Evolutionary conservation across 2,329 filamentous ascomycete species (phyloP).

Genomic region (Amesomyces nigricolor): DNA sequence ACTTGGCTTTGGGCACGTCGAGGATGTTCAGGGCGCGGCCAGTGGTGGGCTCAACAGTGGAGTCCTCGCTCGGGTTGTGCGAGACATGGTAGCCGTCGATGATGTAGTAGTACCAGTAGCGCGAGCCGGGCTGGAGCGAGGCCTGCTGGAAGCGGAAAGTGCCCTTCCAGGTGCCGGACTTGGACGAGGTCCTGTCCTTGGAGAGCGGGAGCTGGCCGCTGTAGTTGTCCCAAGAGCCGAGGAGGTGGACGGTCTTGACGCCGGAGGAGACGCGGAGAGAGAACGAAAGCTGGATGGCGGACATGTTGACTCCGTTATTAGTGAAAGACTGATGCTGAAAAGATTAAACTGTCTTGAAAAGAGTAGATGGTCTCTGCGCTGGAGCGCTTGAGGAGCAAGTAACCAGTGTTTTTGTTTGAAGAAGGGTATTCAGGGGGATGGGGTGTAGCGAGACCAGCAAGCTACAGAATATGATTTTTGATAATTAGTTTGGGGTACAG

Average conservation of each 20-base stretch:
- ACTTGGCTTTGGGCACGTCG: slow-evolving; percentile 67
- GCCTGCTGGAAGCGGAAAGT: slow-evolving; percentile 91
- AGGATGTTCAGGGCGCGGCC: slow-evolving; percentile 97
- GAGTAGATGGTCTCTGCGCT: slow-evolving; percentile 33
- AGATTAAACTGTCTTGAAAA: slow-evolving; percentile 31
- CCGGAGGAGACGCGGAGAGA: slow-evolving; percentile 91
- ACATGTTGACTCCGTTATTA: slow-evolving; percentile 57
- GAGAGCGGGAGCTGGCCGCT: slow-evolving; percentile 87
- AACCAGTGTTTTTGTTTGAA: slow-evolving; percentile 45
- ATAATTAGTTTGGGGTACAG: slow-evolving; percentile 32
- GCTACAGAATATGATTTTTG: slow-evolving; percentile 33
- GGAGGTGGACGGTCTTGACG: slow-evolving; percentile 94
- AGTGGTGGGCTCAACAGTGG: slow-evolving; percentile 90
- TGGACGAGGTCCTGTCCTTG: slow-evolving; percentile 75
- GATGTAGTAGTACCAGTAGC: slow-evolving; percentile 99
- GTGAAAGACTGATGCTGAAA: slow-evolving; percentile 24
- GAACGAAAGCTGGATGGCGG: slow-evolving; percentile 90
- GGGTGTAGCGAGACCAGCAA: slow-evolving; percentile 41
- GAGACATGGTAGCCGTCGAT: slow-evolving; percentile 98
- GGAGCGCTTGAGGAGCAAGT: slow-evolving; percentile 47
- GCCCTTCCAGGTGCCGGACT: slow-evolving; percentile 89
- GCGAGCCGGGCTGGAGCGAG: slow-evolving; percentile 78
- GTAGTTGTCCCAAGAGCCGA: slow-evolving; percentile 99
- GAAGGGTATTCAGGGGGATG: slow-evolving; percentile 32
- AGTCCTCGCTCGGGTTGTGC: slow-evolving; percentile 86